phyloP scores from a whole-genome alignment of 805 yeast genomes.

The Nakazawaea ishiwadae region DNA sequence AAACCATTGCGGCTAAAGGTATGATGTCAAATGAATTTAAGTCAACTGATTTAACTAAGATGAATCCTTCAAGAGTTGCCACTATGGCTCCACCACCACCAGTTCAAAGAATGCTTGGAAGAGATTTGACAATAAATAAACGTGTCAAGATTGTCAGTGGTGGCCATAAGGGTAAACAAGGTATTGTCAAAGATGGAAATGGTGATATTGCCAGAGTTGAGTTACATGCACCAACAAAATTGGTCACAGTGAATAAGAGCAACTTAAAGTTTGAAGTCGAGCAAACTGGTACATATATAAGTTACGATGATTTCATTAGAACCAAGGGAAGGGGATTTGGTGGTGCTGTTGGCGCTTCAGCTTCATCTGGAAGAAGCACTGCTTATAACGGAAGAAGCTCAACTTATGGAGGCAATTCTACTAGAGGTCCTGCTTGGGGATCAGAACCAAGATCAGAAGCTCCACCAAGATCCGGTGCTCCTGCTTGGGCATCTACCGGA shows the following conservation, averaged over 20 bases:
- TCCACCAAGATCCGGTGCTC: slow-evolving; percentile 24
- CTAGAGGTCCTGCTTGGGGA: slow-evolving; percentile 46
- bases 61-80: slow-evolving; percentile 72
- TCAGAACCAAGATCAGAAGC: slow-evolving; percentile 23
- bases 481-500: slow-evolving; percentile 32
- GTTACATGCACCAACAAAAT: slow-evolving; percentile 87
- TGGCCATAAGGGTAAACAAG: slow-evolving; percentile 93
- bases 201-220: slow-evolving; percentile 91
- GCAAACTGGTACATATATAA: slow-evolving; percentile 62
- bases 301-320: slow-evolving; percentile 76
- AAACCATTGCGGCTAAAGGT: slow-evolving; percentile 81
- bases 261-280: slow-evolving; percentile 68
- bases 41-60: slow-evolving; percentile 66
- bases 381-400: slow-evolving; percentile 18
- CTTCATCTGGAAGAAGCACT: slow-evolving; percentile 21
- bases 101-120: slow-evolving; percentile 56
- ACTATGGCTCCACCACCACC: slow-evolving; percentile 56
- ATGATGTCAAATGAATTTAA: slow-evolving; percentile 50
- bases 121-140: slow-evolving; percentile 78
- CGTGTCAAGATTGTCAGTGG: slow-evolving; percentile 83
- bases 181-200: slow-evolving; percentile 89
- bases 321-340: slow-evolving; percentile 26
- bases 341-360: slow-evolving; percentile 12
- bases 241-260: slow-evolving; percentile 75
- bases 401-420: slow-evolving; percentile 25